phyloP scores from a whole-genome alignment of 805 yeast genomes.

The Teunomyces atbi region DNA sequence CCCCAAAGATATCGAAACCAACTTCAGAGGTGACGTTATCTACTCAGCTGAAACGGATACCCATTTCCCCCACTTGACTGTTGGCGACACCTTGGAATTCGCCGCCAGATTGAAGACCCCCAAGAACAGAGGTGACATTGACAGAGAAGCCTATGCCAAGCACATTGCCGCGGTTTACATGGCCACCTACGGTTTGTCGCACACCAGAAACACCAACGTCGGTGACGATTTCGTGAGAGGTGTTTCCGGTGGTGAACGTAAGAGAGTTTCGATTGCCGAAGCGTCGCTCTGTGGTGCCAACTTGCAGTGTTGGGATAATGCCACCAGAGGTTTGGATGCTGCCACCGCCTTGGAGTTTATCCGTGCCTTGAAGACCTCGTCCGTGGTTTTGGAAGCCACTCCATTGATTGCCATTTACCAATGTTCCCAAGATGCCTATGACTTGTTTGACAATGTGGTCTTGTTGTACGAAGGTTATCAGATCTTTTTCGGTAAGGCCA shows the following conservation, averaged over 20 bases:
- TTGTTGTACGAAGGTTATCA: slow-evolving; percentile 62
- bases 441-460: slow-evolving; percentile 59
- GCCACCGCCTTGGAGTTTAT: slow-evolving; percentile 77
- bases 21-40: slow-evolving; percentile 31
- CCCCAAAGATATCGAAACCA: slow-evolving; percentile 11
- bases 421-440: slow-evolving; percentile 63
- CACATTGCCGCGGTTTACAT: slow-evolving; percentile 48
- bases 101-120: slow-evolving; percentile 56
- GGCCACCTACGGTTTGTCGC: slow-evolving; percentile 53
- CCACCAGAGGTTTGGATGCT: slow-evolving; percentile 81
- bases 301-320: slow-evolving; percentile 71
- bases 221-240: slow-evolving; percentile 69
- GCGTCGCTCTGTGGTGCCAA: slow-evolving; percentile 53
- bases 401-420: slow-evolving; percentile 67
- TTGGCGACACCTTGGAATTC: slow-evolving; percentile 53
- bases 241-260: slow-evolving; percentile 72
- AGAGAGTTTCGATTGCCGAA: slow-evolving; percentile 69
- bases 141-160: slow-evolving; percentile 31
- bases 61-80: slow-evolving; percentile 56
- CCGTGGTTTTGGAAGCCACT: slow-evolving; percentile 52
- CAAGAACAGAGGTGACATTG: slow-evolving; percentile 47
- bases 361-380: slow-evolving; percentile 58
- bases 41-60: slow-evolving; percentile 47
- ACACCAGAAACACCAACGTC: slow-evolving; percentile 60
- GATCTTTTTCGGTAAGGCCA: slow-evolving; percentile 56